Percentiles rank a stretch among this genome's conserved stretches.
Evolutionary conservation across 306 rosid species (phyloP).

Genomic region (Malus domestica): DNA sequence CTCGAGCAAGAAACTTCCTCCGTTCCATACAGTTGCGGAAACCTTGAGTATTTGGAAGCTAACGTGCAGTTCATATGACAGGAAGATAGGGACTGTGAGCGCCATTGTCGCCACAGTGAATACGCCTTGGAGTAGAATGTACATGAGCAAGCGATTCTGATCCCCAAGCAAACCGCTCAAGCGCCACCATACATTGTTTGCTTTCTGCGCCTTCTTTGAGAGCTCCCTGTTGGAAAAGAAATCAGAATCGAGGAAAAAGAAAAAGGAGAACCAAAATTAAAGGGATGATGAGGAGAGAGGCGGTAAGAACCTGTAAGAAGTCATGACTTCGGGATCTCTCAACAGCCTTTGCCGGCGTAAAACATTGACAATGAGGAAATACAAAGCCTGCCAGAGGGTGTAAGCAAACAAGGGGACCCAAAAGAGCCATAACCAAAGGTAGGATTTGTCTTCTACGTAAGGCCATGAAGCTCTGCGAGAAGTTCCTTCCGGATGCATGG

Average conservation of each 20-base stretch:
- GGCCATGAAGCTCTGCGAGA: conserved; percentile 70
- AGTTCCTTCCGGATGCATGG: conserved; percentile 73
- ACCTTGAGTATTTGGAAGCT: conserved; percentile 81
- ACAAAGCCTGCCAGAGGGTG: conserved; percentile 76
- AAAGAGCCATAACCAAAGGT: conserved; percentile 80
- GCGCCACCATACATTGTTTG: conserved; percentile 90
- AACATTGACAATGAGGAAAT: conserved; percentile 80
- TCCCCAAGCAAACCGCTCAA: conserved; percentile 88
- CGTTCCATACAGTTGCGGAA: conserved; percentile 84
- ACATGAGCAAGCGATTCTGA: conserved; percentile 80
- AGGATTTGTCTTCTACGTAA: conserved; percentile 61
- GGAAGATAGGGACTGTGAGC: conserved; percentile 79
- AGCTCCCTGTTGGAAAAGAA: conserved; percentile 55
- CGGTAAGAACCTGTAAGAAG: conserved; percentile 60
- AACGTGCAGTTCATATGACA: conserved; percentile 62
- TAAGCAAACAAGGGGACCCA: conserved; percentile 72
- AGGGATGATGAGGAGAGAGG: background rate
- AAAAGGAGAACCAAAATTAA: background rate
- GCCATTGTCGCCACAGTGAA: conserved; percentile 92
- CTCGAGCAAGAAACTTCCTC: conserved; percentile 85
- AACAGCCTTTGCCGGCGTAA: conserved; percentile 73
- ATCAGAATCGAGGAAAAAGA: background rate
- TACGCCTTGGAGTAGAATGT: conserved; percentile 60
- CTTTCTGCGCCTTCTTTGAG: conserved; percentile 85
- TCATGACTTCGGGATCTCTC: conserved; percentile 94